phyloP scores from a whole-genome alignment of 768 basidiomycete genomes.

The Termitomyces titanicus region DNA sequence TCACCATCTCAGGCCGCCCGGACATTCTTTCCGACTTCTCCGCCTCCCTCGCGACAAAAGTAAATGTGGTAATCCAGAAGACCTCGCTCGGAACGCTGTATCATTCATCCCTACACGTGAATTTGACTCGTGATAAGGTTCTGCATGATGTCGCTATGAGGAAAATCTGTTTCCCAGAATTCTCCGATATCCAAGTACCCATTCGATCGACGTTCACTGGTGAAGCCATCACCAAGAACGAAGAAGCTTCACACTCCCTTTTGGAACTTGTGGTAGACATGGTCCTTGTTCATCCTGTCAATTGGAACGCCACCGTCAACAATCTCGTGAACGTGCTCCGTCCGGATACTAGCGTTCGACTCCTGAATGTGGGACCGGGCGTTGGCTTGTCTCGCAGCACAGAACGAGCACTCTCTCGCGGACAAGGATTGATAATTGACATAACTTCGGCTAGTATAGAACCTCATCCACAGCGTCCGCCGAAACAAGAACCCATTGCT shows the following conservation, averaged over 20 bases:
- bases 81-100: constrained; percentile 51
- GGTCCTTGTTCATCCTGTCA: constrained; percentile 47
- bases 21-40: constrained; percentile 44
- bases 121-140: constrained; percentile 34
- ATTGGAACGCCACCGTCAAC: constrained; percentile 45
- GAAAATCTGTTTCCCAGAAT: constrained; percentile 47
- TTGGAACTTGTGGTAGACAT: constrained; percentile 43
- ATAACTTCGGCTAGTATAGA: constrained; percentile 11
- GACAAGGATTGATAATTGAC: constrained; percentile 17
- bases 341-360: constrained; percentile 20
- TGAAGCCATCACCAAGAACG: constrained; percentile 23
- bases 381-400: constrained; percentile 33
- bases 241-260: constrained; percentile 25
- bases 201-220: constrained; percentile 46
- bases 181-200: constrained; percentile 42
- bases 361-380: constrained; percentile 53
- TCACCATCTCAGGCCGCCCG: constrained; percentile 59
- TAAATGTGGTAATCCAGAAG: constrained; percentile 31
- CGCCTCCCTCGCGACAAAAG: constrained; percentile 26
- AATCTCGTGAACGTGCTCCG: constrained; percentile 23
- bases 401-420: constrained; percentile 28
- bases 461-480: constrained; percentile 2
- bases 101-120: constrained; percentile 36
- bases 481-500: constrained; percentile 53
- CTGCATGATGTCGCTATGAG: constrained; percentile 40